A percentile compares a stretch with the other conserved stretches of the same genome.
phyloP scores from a whole-genome alignment of 345 rosid species.

The Corchorus capsularis region DNA sequence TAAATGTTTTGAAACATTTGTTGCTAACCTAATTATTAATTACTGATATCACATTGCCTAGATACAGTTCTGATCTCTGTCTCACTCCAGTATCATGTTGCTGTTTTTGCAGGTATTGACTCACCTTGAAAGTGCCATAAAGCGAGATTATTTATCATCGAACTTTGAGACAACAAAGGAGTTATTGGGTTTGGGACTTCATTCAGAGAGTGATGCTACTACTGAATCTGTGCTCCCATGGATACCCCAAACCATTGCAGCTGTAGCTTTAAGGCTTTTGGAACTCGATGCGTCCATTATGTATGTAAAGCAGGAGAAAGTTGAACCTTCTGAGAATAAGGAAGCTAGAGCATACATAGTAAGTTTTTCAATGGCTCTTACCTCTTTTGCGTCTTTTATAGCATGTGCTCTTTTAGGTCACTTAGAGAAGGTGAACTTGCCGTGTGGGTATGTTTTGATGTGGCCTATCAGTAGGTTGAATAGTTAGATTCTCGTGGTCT shows the following conservation, averaged over 20 bases:
- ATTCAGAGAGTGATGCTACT: constrained; percentile 24
- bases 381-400: neutral
- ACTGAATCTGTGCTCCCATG: constrained; percentile 75
- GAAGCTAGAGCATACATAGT: constrained; percentile 50
- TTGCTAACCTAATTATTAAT: neutral
- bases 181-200: constrained; percentile 42
- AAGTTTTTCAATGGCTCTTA: constrained; percentile 34
- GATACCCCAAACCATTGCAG: constrained; percentile 89
- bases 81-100: neutral
- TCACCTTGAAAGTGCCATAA: constrained; percentile 70
- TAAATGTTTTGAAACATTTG: neutral
- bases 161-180: constrained; percentile 75
- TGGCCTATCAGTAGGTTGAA: no score
- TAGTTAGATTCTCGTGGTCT: no score
- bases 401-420: neutral
- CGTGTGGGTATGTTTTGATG: no score
- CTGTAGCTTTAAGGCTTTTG: constrained; percentile 81
- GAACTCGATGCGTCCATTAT: constrained; percentile 72
- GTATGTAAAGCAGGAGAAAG: constrained; percentile 60
- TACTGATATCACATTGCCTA: neutral
- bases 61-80: neutral
- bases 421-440: no score
- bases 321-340: constrained; percentile 50
- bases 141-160: constrained; percentile 56
- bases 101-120: constrained; percentile 61